A percentile compares a stretch with the other conserved stretches of the same genome.
phyloP scores from a whole-genome alignment of 2,329 filamentous ascomycete genomes.

The Fonsecaea erecta region DNA sequence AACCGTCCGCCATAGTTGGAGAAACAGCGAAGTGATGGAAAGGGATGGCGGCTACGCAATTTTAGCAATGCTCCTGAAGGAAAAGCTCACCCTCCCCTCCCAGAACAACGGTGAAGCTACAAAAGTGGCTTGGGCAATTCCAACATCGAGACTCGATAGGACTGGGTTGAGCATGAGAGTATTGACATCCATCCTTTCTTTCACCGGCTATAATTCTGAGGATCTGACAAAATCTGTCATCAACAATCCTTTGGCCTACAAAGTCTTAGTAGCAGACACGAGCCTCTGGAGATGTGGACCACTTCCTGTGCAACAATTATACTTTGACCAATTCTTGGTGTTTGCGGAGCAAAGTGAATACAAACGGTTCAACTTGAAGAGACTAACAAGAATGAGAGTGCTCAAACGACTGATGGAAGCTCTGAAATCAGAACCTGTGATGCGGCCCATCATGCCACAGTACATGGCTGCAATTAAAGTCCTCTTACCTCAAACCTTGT shows the following conservation, averaged over 20 bases:
- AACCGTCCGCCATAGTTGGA: conserved; percentile 88
- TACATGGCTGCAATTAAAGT: conserved; percentile 80
- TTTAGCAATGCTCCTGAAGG: conserved; percentile 78
- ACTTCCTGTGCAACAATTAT: conserved; percentile 77
- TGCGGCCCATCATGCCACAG: conserved; percentile 70
- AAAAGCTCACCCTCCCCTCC: conserved; percentile 63
- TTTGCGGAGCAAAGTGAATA: conserved; percentile 91
- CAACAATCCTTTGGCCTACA: conserved; percentile 92
- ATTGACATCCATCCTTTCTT: conserved; percentile 76
- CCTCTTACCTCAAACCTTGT: conserved; percentile 79
- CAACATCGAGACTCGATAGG: conserved; percentile 50
- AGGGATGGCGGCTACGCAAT: conserved; percentile 92
- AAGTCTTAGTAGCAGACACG: conserved; percentile 86
- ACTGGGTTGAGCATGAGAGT: conserved; percentile 63
- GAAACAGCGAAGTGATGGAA: conserved; percentile 98
- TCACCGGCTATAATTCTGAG: conserved; percentile 85
- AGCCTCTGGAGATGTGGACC: conserved; percentile 89
- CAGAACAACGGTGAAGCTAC: conserved; percentile 24
- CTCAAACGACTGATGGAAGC: conserved; percentile 89
- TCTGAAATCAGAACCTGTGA: conserved; percentile 81
- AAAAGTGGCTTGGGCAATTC: conserved; percentile 35
- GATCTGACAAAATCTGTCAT: conserved; percentile 86
- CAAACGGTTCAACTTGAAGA: conserved; percentile 86
- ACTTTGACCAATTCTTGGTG: conserved; percentile 88
- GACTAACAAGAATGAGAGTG: conserved; percentile 86